Evolutionary conservation across 257 asterid genomes (phyloP).

Genomic region (Solanum bulbocastanum): DNA sequence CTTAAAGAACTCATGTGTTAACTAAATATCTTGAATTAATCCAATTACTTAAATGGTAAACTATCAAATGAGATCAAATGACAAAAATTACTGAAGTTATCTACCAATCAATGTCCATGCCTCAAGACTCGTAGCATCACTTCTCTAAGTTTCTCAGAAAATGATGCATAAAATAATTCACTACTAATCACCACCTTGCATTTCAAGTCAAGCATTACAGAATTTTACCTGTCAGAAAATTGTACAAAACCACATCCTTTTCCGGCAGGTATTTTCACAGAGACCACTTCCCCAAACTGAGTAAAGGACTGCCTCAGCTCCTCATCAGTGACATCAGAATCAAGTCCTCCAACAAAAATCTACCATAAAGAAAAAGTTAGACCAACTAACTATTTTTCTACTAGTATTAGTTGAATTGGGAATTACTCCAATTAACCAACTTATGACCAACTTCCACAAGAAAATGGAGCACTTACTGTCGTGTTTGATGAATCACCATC

Average conservation of each 20-base stretch:
- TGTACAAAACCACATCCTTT: conserved; percentile 99
- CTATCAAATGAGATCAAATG: neutral
- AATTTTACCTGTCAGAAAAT: conserved; percentile 54
- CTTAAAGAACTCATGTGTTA: neutral
- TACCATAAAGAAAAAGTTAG: conserved; percentile 1
- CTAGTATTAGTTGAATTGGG: neutral
- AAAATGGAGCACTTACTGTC: conserved; percentile 56
- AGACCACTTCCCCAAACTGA: conserved; percentile 79
- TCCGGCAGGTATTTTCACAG: conserved; percentile 89
- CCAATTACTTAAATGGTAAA: neutral
- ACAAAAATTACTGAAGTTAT: neutral
- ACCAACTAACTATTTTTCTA: neutral
- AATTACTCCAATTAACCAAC: neutral
- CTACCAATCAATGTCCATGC: neutral
- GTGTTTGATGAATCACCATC: conserved; percentile 72
- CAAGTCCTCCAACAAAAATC: conserved; percentile 64
- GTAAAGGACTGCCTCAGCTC: conserved; percentile 68
- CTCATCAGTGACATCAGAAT: conserved; percentile 84
- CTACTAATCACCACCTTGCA: neutral
- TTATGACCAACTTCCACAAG: conserved; percentile 1
- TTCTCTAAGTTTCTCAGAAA: neutral
- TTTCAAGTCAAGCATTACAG: neutral
- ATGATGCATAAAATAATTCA: neutral
- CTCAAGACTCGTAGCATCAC: neutral
- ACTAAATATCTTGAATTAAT: neutral